phyloP scores from a whole-genome alignment of 164 flowering plant genomes.

The Vitis amurensis region DNA sequence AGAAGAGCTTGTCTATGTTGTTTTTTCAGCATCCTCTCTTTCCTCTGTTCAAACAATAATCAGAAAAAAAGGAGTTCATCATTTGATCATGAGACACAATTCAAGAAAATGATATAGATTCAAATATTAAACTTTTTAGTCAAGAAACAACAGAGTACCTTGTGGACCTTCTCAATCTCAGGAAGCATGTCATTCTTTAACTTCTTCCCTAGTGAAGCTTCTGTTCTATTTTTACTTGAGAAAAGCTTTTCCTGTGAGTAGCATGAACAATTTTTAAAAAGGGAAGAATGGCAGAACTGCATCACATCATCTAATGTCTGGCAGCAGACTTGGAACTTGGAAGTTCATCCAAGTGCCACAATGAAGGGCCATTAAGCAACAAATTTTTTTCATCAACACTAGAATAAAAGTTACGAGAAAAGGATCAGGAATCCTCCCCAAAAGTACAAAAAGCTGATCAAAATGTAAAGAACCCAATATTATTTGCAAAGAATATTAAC shows the following conservation, averaged over 20 bases:
- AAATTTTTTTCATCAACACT: background rate
- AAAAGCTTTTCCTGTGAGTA: conserved; percentile 84
- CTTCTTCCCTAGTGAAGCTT: conserved; percentile 87
- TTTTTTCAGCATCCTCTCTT: conserved; percentile 87
- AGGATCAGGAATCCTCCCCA: too few species aligned
- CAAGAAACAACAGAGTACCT: conserved; percentile 48
- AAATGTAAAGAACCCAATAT: too few species aligned
- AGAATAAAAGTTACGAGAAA: too few species aligned
- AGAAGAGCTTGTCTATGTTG: conserved; percentile 96
- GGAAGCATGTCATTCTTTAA: conserved; percentile 91
- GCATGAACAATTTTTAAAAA: conserved; percentile 1
- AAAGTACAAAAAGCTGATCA: too few species aligned
- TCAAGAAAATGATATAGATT: background rate
- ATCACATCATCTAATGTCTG: background rate
- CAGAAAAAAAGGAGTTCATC: conserved; percentile 1
- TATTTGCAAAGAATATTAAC: too few species aligned
- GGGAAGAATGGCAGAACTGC: background rate
- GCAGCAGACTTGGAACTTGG: background rate
- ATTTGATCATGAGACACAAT: background rate
- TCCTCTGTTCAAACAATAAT: conserved; percentile 52
- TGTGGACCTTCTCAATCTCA: conserved; percentile 91
- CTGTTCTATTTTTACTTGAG: conserved; percentile 85
- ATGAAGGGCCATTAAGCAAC: background rate
- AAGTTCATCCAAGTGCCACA: background rate
- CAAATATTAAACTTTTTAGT: background rate